Conservation (phyloP, 176 grass and related monocot species). For the Chrysopogon serrulatus region DNA sequence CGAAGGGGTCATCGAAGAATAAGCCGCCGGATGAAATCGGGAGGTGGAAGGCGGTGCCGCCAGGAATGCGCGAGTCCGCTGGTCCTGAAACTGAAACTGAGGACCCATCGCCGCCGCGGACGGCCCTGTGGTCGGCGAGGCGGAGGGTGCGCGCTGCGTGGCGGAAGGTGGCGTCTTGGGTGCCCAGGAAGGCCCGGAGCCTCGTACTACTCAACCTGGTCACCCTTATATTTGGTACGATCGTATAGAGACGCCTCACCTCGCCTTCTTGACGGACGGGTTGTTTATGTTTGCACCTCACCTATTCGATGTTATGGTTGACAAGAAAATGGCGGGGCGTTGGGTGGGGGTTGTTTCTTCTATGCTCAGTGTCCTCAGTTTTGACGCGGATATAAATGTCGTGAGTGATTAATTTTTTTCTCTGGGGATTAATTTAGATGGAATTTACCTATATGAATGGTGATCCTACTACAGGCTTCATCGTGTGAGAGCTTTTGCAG, state of each 20-base stretch:
- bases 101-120: neutral
- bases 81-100: neutral
- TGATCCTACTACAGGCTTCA: neutral
- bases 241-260: neutral
- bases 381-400: neutral
- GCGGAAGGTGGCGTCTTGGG: conserved; percentile 19
- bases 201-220: conserved; percentile 44
- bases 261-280: neutral
- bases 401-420: neutral
- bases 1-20: neutral
- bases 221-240: conserved; percentile 44
- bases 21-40: neutral
- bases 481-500: neutral
- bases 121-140: neutral
- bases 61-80: conserved; percentile 6
- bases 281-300: neutral
- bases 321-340: neutral
- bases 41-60: conserved; percentile 14
- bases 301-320: conserved; percentile 24
- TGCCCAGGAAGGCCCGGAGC: conserved; percentile 42
- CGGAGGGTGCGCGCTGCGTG: conserved; percentile 6
- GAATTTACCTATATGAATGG: neutral
- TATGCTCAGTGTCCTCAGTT: neutral
- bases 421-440: neutral
- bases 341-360: neutral